These are phyloP conservation scores for Tolypocladium nubicola DNA, from an alignment of 2,329 filamentous ascomycete species.

Conservation along the genomic window DNA sequence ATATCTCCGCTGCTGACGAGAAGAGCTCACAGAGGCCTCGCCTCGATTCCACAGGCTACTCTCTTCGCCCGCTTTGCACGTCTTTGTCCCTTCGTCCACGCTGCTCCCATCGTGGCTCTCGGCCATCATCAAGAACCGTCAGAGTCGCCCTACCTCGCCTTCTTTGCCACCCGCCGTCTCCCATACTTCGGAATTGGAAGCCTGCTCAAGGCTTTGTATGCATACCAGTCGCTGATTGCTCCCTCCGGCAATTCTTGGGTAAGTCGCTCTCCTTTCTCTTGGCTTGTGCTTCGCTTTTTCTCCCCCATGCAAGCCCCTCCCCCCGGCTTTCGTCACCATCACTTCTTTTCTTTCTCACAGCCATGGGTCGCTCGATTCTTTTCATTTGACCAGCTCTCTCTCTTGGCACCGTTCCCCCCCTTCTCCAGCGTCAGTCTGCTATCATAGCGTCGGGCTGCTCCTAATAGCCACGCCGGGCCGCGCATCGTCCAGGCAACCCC, in stretches of 20 bases:
- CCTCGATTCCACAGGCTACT: not conserved
- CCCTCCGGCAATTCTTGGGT: conserved; percentile 16
- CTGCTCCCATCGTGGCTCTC: conserved; percentile 5
- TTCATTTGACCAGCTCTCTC: not conserved
- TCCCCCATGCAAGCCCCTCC: not conserved
- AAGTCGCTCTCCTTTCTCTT: conserved; percentile 13
- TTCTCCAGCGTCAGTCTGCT: not conserved
- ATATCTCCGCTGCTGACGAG: not conserved
- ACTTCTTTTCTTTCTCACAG: conserved; percentile 1
- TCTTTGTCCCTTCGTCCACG: conserved; percentile 1
- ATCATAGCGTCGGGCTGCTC: not conserved
- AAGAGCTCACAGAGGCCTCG: not conserved
- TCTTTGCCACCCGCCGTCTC: conserved; percentile 3
- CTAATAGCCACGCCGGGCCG: not conserved
- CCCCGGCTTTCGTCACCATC: not conserved
- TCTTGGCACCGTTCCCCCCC: not conserved
- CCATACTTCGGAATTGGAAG: conserved; percentile 10
- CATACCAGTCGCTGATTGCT: conserved; percentile 25
- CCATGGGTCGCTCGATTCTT: not conserved
- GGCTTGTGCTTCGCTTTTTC: conserved; percentile 1
- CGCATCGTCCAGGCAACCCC: not conserved
- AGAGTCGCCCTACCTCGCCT: conserved; percentile 5
- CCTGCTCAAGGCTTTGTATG: conserved; percentile 23
- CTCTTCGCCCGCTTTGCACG: conserved; percentile 2
- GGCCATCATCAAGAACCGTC: conserved; percentile 4